A percentile compares a stretch with the other conserved stretches of the same genome.
Conservation (phyloP, 1,284 basidiomycete genomes). For the Boletus nobilissimus region DNA sequence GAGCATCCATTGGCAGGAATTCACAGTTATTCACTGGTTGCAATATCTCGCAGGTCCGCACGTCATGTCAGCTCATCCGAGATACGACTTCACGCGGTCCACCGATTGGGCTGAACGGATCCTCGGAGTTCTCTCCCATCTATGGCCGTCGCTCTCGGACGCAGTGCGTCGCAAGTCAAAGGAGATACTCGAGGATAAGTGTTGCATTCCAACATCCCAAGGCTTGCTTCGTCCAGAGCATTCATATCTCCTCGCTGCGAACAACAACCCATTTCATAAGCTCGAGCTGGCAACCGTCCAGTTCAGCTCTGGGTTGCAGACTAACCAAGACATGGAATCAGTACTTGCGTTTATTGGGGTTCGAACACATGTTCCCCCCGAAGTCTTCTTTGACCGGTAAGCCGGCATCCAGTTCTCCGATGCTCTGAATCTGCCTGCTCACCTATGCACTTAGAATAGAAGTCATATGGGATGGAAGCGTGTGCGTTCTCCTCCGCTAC, state of each 20-base stretch:
- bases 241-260: neutral
- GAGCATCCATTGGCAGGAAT: neutral
- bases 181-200: neutral
- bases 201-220: neutral
- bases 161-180: neutral
- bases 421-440: neutral
- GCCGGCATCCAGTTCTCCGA: neutral
- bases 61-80: neutral
- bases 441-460: neutral
- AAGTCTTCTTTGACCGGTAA: neutral
- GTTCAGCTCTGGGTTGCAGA: neutral
- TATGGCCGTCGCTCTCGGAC: neutral
- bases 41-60: neutral
- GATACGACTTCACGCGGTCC: neutral
- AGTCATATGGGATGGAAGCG: neutral
- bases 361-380: neutral
- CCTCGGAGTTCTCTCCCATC: neutral
- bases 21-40: neutral
- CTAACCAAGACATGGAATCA: neutral
- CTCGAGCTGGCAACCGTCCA: neutral
- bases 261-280: neutral
- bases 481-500: neutral
- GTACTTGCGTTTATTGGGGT: neutral
- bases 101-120: neutral
- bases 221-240: neutral